Evolutionary conservation across 2,329 filamentous ascomycete genomes (phyloP).

Genomic region (Fusarium sp.): DNA sequence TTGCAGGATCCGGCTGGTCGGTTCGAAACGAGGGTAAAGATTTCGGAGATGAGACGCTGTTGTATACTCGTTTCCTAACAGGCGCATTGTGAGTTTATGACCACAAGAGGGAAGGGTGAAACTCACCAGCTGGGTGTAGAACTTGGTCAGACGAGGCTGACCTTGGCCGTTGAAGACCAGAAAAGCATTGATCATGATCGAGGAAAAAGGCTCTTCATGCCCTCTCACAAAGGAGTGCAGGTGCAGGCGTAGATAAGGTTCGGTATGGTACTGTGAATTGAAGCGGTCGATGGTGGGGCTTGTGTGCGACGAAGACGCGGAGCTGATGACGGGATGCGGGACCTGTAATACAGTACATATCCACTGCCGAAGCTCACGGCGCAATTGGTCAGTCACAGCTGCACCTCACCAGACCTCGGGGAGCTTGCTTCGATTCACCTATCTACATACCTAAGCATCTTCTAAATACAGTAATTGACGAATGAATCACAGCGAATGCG

Average conservation of each 20-base stretch:
- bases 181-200: conserved; percentile 94
- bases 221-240: not conserved
- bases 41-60: conserved; percentile 95
- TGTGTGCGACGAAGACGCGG: conserved; percentile 5
- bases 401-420: conserved; percentile 21
- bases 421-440: conserved; percentile 26
- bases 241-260: not conserved
- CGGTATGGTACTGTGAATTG: conserved; percentile 2
- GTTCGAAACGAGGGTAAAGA: conserved; percentile 94
- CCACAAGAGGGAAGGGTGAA: not conserved
- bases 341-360: conserved; percentile 34
- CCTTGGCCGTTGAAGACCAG: conserved; percentile 99
- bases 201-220: conserved; percentile 35
- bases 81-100: conserved; percentile 10
- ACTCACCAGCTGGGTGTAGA: conserved; percentile 92
- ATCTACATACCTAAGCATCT: too few species aligned
- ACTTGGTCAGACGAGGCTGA: conserved; percentile 95
- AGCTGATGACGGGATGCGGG: conserved; percentile 30
- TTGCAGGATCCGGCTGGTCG: conserved; percentile 94
- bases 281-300: conserved; percentile 38
- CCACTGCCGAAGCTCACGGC: not conserved
- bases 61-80: conserved; percentile 93
- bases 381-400: conserved; percentile 26
- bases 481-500: not conserved
- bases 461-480: conserved; percentile 18